phyloP scores from a whole-genome alignment of 139 green algal genomes.

The Microglena sp. region DNA sequence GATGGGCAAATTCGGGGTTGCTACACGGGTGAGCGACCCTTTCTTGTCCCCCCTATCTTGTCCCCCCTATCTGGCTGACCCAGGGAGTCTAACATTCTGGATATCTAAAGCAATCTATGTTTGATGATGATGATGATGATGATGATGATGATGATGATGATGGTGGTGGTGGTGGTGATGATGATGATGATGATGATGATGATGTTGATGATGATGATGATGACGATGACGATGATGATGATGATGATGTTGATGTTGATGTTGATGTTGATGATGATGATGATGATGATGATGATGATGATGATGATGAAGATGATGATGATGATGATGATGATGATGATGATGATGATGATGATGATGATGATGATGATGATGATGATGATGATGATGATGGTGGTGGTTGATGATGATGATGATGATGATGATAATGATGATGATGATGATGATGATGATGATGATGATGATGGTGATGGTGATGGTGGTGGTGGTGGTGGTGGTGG shows the following conservation, averaged over 20 bases:
- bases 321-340: slow-evolving; percentile 4
- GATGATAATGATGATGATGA: slow-evolving; percentile 3
- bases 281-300: slow-evolving; percentile 4
- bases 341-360: slow-evolving; percentile 2
- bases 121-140: slow-evolving; percentile 3
- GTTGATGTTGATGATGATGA: slow-evolving; percentile 1
- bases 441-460: slow-evolving; percentile 4
- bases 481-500: no score
- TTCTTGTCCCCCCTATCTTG: no score
- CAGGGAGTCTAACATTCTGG: no score
- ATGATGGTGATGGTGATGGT: slow-evolving; percentile 1
- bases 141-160: slow-evolving; percentile 4
- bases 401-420: slow-evolving; percentile 4
- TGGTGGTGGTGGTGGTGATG: not conserved
- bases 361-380: slow-evolving; percentile 4
- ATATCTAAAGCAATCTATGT: no score
- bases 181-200: slow-evolving; percentile 4
- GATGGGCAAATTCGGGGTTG: no score
- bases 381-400: no score
- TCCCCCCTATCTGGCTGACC: no score
- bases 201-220: slow-evolving; percentile 2
- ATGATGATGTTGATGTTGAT: slow-evolving; percentile 2
- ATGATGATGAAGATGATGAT: slow-evolving; percentile 3
- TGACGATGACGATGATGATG: slow-evolving; percentile 1
- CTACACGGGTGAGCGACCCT: no score